phyloP scores from a whole-genome alignment of 2,329 filamentous ascomycete genomes.

The Pseudogymnoascus sp. region DNA sequence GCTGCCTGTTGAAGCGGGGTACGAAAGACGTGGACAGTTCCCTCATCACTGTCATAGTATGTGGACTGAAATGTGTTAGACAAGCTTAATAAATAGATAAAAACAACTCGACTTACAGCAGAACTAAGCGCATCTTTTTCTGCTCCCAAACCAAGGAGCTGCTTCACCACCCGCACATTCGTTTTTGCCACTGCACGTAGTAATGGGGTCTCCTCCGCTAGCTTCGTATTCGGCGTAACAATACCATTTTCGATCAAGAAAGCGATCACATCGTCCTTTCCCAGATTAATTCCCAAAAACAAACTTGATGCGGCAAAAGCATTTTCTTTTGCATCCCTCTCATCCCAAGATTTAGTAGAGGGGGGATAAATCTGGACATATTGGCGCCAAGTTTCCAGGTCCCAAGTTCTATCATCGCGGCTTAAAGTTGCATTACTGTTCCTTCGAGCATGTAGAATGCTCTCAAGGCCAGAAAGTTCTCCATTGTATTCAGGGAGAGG shows the following conservation, averaged over 20 bases:
- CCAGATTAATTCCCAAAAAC: background rate
- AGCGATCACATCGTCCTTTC: background rate
- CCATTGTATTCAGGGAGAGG: background rate
- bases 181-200: constrained; percentile 10
- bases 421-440: background rate
- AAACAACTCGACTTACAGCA: constrained; percentile 9
- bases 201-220: constrained; percentile 10
- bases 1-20: constrained; percentile 39
- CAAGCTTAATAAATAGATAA: background rate
- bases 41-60: background rate
- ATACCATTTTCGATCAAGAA: background rate
- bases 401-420: background rate
- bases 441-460: background rate
- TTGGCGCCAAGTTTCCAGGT: background rate
- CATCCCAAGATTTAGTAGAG: background rate
- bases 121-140: constrained; percentile 12
- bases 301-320: background rate
- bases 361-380: background rate
- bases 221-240: constrained; percentile 3
- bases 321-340: background rate
- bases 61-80: background rate
- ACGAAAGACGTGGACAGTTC: constrained; percentile 19
- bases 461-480: background rate
- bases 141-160: constrained; percentile 12
- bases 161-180: constrained; percentile 11